Conservation (phyloP, 805 yeast genomes). For the Huiozyma naganishii region DNA sequence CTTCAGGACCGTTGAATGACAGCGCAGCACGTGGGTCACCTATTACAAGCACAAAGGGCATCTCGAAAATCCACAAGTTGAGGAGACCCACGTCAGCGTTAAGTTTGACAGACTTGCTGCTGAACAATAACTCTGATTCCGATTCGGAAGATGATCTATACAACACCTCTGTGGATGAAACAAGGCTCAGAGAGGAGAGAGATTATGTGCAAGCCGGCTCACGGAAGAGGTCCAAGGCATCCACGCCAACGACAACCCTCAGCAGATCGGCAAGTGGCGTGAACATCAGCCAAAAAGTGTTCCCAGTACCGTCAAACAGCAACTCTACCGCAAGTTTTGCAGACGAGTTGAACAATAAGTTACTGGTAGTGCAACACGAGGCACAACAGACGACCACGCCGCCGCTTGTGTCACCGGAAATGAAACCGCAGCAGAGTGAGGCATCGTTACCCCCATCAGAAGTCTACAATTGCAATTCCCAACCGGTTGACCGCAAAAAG, state of each 20-base stretch:
- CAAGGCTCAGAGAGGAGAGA: conserved; percentile 8
- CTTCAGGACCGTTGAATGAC: not conserved
- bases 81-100: conserved; percentile 20
- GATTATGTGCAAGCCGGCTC: conserved; percentile 14
- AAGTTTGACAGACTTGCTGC: conserved; percentile 12
- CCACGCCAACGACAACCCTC: conserved; percentile 17
- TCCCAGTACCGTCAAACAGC: not conserved
- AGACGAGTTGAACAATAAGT: conserved; percentile 12
- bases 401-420: not conserved
- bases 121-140: conserved; percentile 10
- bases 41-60: not conserved
- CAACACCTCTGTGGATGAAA: conserved; percentile 5
- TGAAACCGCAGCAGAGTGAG: not conserved
- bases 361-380: conserved; percentile 17
- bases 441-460: conserved; percentile 21
- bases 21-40: not conserved
- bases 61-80: conserved; percentile 1
- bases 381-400: conserved; percentile 6
- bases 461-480: conserved; percentile 26
- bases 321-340: conserved; percentile 3
- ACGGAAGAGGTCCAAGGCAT: conserved; percentile 21
- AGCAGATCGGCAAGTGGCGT: conserved; percentile 20
- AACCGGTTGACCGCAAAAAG: conserved; percentile 11
- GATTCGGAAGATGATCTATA: conserved; percentile 6
- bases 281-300: conserved; percentile 5